Percentiles rank a stretch among this genome's conserved stretches.
Evolutionary conservation across 1,284 basidiomycete genomes (phyloP).

Genomic region (Cryptococcus floricola): DNA sequence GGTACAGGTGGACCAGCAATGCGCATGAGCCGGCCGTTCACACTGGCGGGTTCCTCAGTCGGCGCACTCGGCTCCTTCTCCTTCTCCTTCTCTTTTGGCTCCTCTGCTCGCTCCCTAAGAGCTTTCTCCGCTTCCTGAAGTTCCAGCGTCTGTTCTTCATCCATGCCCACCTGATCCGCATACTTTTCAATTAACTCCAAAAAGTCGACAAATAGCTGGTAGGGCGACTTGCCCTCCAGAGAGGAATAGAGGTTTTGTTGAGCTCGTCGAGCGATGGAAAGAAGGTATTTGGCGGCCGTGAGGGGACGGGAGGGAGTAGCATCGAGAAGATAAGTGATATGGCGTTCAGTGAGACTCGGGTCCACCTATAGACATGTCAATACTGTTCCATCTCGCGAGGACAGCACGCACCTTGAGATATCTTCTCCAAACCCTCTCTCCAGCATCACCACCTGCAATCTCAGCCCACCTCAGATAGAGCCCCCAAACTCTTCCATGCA

Average conservation of each 20-base stretch:
- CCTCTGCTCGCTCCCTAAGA: conserved; percentile 39
- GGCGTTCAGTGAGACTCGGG: conserved; percentile 78
- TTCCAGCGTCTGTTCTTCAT: conserved; percentile 66
- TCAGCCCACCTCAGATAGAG: conserved; percentile 95
- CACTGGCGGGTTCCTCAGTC: conserved; percentile 53
- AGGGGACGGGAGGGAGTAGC: conserved; percentile 72
- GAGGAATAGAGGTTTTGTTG: conserved; percentile 77
- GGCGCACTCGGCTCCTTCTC: conserved; percentile 35
- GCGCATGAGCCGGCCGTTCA: conserved; percentile 64
- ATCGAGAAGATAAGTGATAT: conserved; percentile 70
- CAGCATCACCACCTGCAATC: conserved; percentile 73
- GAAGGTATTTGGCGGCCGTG: conserved; percentile 86
- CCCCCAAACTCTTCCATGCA: conserved; percentile 93
- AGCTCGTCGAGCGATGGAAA: conserved; percentile 78
- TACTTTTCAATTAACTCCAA: conserved; percentile 86
- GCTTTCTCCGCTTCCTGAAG: conserved; percentile 47
- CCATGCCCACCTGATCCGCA: conserved; percentile 87
- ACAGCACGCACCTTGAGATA: conserved; percentile 62
- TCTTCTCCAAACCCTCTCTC: conserved; percentile 81
- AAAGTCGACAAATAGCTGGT: conserved; percentile 89
- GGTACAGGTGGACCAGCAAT: conserved; percentile 67
- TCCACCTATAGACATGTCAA: conserved; percentile 55
- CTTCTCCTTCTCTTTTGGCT: conserved; percentile 9
- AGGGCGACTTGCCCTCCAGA: conserved; percentile 91
- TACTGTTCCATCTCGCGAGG: not conserved